Conservation (phyloP, 116 monocot genomes). For the Cymodocea nodosa region DNA sequence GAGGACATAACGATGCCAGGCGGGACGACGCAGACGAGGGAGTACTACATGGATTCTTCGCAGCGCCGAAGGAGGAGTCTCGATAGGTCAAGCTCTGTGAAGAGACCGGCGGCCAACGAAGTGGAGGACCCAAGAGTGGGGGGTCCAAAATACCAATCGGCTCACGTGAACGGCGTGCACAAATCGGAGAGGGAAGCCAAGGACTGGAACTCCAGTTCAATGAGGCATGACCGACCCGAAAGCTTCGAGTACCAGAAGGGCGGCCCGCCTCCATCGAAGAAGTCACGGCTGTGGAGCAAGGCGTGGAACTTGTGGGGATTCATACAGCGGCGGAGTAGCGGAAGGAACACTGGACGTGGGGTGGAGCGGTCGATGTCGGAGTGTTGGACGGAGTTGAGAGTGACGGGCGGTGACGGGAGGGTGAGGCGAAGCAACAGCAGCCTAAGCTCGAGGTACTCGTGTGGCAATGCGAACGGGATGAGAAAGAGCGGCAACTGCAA, state of each 20-base stretch:
- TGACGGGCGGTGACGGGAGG: background rate
- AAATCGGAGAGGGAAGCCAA: constrained; percentile 19
- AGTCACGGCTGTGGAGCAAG: constrained; percentile 54
- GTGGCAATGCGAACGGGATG: constrained; percentile 21
- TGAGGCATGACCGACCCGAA: constrained; percentile 35
- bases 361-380: constrained; percentile 39
- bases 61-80: constrained; percentile 57
- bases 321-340: constrained; percentile 31
- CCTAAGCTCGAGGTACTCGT: constrained; percentile 46
- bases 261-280: constrained; percentile 21
- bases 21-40: constrained; percentile 48
- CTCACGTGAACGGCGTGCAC: constrained; percentile 22
- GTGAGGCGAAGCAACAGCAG: constrained; percentile 38
- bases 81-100: constrained; percentile 49
- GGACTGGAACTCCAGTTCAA: constrained; percentile 18
- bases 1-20: constrained; percentile 45
- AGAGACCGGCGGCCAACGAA: constrained; percentile 16
- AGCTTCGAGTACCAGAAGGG: constrained; percentile 33
- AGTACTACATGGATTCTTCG: constrained; percentile 56
- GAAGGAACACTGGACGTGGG: constrained; percentile 2
- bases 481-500: constrained; percentile 15
- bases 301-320: constrained; percentile 79
- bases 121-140: constrained; percentile 7
- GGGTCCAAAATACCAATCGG: background rate
- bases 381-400: constrained; percentile 28